Conservation (phyloP, 148 eudicot genomes). For the Arbutus unedo region DNA sequence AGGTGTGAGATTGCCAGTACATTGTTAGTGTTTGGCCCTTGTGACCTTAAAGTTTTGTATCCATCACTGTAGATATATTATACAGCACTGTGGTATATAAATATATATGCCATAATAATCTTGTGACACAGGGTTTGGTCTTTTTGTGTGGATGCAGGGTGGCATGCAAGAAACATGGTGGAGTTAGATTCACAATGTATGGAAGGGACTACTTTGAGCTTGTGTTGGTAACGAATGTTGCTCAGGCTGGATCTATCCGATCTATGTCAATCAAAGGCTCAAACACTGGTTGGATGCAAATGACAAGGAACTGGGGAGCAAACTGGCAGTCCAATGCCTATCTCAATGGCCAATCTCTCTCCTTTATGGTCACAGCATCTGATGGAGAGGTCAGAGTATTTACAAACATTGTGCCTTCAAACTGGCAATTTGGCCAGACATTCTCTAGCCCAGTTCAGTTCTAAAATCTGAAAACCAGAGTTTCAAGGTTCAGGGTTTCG, state of each 20-base stretch:
- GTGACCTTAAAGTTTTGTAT: not conserved
- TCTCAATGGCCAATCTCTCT: slow-evolving; percentile 68
- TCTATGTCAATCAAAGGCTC: slow-evolving; percentile 71
- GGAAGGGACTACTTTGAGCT: slow-evolving; percentile 90
- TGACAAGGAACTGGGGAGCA: slow-evolving; percentile 94
- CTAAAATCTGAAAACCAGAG: not conserved
- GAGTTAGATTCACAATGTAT: slow-evolving; percentile 75
- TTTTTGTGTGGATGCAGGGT: slow-evolving; percentile 40
- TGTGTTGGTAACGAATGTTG: slow-evolving; percentile 65
- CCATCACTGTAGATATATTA: no score
- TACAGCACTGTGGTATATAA: not conserved
- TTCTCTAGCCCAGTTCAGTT: slow-evolving; percentile 56
- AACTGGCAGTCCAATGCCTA: slow-evolving; percentile 81
- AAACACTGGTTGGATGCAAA: slow-evolving; percentile 56
- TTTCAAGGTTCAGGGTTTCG: not conserved
- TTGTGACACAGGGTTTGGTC: not conserved
- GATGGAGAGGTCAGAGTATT: slow-evolving; percentile 53
- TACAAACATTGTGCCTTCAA: slow-evolving; percentile 47
- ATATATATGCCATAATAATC: no score
- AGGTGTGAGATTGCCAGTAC: not conserved
- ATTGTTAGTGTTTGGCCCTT: not conserved
- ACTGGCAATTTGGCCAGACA: slow-evolving; percentile 83
- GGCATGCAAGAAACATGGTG: slow-evolving; percentile 79
- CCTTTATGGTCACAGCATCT: slow-evolving; percentile 60
- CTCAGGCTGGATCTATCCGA: slow-evolving; percentile 65